Percentiles rank a stretch among this genome's conserved stretches.
These are phyloP conservation scores for Microcos paniculata DNA, from an alignment of 345 rosid species.

Conservation along the genomic window DNA sequence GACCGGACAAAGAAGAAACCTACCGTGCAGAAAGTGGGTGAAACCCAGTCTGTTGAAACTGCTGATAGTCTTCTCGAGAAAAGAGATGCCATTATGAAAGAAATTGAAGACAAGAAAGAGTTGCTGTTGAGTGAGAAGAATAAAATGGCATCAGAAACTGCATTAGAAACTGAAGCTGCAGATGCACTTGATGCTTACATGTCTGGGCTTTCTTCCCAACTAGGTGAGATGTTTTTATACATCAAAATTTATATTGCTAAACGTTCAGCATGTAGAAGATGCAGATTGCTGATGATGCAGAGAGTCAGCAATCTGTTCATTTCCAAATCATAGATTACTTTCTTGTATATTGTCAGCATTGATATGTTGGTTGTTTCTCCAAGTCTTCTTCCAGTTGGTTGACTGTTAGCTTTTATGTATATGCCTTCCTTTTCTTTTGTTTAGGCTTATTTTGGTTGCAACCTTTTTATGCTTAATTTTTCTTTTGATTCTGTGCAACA, in stretches of 20 bases:
- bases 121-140: conserved; percentile 60
- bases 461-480: neutral
- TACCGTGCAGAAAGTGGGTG: conserved; percentile 44
- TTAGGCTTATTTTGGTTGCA: neutral
- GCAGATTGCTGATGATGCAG: conserved; percentile 3
- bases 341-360: neutral
- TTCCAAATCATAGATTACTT: neutral
- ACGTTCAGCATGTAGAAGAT: neutral
- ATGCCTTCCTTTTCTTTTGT: neutral
- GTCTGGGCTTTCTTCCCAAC: conserved; percentile 85
- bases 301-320: neutral
- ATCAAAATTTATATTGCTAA: neutral
- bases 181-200: conserved; percentile 91
- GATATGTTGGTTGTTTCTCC: neutral
- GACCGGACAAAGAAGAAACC: conserved; percentile 89
- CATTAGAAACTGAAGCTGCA: conserved; percentile 50
- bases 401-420: neutral
- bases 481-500: neutral
- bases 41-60: conserved; percentile 72
- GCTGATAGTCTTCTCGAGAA: conserved; percentile 90
- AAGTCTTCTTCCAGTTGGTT: neutral
- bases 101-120: conserved; percentile 60
- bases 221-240: conserved; percentile 43
- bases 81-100: conserved; percentile 64
- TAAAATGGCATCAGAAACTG: conserved; percentile 50